Conservation (phyloP, 805 yeast species). For the Metschnikowia orientalis region DNA sequence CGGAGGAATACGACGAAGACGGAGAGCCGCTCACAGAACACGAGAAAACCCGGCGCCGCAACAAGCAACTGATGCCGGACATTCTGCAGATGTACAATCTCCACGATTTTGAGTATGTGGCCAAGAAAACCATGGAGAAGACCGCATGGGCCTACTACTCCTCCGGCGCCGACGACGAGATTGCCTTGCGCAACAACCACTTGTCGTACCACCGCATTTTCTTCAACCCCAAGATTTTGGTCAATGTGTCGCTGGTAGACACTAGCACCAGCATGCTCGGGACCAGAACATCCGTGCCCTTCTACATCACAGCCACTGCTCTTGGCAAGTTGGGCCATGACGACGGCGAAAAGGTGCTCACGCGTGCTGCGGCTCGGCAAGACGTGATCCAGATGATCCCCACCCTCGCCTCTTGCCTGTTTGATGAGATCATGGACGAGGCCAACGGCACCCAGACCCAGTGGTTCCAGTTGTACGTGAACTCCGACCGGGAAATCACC, state of each 20-base stretch:
- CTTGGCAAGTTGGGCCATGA: constrained; percentile 41
- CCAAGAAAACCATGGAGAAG: constrained; percentile 69
- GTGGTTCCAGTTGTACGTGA: constrained; percentile 49
- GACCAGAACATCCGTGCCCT: constrained; percentile 36
- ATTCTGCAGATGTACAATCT: constrained; percentile 67
- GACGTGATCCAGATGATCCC: constrained; percentile 48
- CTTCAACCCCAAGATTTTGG: constrained; percentile 44
- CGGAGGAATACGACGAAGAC: constrained; percentile 23
- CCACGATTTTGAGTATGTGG: constrained; percentile 84
- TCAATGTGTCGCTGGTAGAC: constrained; percentile 29
- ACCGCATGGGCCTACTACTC: constrained; percentile 79
- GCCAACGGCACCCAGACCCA: constrained; percentile 33
- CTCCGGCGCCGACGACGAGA: constrained; percentile 49
- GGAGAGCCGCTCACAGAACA: constrained; percentile 14
- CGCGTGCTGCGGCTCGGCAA: constrained; percentile 37
- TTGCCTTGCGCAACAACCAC: constrained; percentile 42
- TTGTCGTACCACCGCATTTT: constrained; percentile 38
- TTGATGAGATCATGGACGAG: constrained; percentile 39
- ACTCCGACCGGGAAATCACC: constrained; percentile 32
- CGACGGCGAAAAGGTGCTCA: constrained; percentile 41
- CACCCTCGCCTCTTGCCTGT: constrained; percentile 35
- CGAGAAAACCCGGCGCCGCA: constrained; percentile 10
- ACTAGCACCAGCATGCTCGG: constrained; percentile 29
- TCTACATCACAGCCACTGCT: constrained; percentile 49
- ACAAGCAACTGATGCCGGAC: constrained; percentile 53